Evolutionary conservation across 202 grass and related monocot genomes (phyloP), one percentile per base, ranked within the genome.

Genomic region (Carex arenaria): DNA sequence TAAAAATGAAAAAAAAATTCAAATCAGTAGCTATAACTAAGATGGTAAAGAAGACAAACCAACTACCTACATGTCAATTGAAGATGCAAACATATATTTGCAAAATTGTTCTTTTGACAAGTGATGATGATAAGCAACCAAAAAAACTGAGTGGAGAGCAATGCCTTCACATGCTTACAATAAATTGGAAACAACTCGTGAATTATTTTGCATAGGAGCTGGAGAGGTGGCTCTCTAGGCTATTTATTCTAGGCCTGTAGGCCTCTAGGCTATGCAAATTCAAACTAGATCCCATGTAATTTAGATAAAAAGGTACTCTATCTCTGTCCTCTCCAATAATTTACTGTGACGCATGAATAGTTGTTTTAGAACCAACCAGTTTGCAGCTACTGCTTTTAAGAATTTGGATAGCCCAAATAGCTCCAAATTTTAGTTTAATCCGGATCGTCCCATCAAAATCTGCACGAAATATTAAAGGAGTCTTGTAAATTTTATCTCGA

Each of bases 281-380:
- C 71, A 75, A 75, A 75, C 47, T 75, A 75, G 71, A 75, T 52
- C 23, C 55, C 71, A 75, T 75, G 71, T 54, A 75, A 75, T 75
- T 75, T 75, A 75, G 71, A 53, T 53, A 75, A 75, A 30, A 45
- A 54, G 22, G 13, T 55, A 2, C 2, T 55, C 23, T 75, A 74
- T 75, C 5, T 55, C 23, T 55, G 55, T 75, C 49, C 47, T 75
- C 20, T 75, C 47, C 71, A 54, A 75, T 75, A 54, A 54, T 54
- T 75, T 75, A 17, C 15, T 51, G 47, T 75, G 71, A 75, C 49
- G 71, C 26, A 6, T 52, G 12, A 75, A 55, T 18, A 31, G 71
- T 75, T 43, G 42, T 43, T 43, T 43, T 43, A 43, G 42, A 40
- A 40, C 38, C 4, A 7, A 40, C 5, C 12, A 17, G 43, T 53